Evolutionary conservation across 139 green algal genomes (phyloP).

Genomic region (Gonium pectorale): DNA sequence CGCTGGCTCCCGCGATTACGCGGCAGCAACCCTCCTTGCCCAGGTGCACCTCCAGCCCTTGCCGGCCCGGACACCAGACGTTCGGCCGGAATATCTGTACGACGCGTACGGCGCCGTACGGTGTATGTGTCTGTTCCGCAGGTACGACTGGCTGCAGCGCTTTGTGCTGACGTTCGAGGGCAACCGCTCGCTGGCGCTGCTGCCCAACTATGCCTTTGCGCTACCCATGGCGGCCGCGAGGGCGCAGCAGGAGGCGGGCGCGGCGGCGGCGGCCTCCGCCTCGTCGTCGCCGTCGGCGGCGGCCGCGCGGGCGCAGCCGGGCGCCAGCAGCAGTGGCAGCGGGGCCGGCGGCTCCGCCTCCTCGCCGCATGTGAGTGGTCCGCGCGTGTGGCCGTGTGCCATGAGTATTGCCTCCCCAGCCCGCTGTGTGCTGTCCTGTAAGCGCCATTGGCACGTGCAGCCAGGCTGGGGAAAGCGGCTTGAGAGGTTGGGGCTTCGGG

Average conservation of each 20-base stretch:
- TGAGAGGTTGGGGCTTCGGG: too few relatives aligned
- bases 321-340: slow-evolving; percentile 6
- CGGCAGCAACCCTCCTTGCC: too few relatives aligned
- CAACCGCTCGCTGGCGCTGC: slow-evolving; percentile 67
- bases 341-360: neutral
- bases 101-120: too few relatives aligned
- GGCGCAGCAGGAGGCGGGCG: slow-evolving; percentile 46
- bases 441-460: too few relatives aligned
- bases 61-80: too few relatives aligned
- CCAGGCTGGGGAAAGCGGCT: too few relatives aligned
- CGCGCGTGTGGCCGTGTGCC: too few relatives aligned
- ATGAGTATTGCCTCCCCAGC: too few relatives aligned
- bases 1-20: too few relatives aligned
- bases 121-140: slow-evolving; percentile 3
- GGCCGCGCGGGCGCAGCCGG: slow-evolving; percentile 9
- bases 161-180: slow-evolving; percentile 69
- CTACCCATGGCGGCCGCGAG: slow-evolving; percentile 74
- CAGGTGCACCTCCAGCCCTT: too few relatives aligned
- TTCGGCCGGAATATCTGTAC: too few relatives aligned
- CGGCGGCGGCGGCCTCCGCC: neutral
- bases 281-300: neutral
- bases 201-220: slow-evolving; percentile 89
- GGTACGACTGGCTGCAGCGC: slow-evolving; percentile 68
- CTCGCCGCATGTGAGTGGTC: slow-evolving; percentile 4
- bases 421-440: too few relatives aligned